These are phyloP conservation scores for Mycena maculata DNA, from an alignment of 768 basidiomycete species.

Conservation along the genomic window DNA sequence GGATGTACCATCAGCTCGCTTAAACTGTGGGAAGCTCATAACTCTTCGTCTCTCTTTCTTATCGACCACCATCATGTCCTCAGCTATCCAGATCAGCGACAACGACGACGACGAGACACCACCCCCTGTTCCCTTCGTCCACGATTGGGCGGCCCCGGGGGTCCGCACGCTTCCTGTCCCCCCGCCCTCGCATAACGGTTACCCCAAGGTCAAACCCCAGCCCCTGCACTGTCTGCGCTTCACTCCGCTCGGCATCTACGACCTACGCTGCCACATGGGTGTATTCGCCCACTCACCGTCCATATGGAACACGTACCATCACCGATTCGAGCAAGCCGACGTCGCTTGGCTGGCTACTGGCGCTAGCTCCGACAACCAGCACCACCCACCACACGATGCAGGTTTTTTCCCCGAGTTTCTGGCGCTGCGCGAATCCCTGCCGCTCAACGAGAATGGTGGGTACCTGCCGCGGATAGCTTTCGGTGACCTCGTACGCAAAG, in stretches of 20 bases:
- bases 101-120: no score
- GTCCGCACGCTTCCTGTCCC: background rate
- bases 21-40: no score
- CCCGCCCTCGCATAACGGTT: background rate
- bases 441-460: background rate
- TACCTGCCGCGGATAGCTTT: background rate
- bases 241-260: background rate
- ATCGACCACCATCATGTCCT: no score
- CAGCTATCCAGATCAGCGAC: no score
- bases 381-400: background rate
- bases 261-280: background rate
- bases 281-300: background rate
- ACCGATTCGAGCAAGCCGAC: background rate
- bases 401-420: background rate
- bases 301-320: background rate
- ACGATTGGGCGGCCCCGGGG: background rate
- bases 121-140: no score
- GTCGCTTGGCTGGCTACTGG: slow-evolving; percentile 1
- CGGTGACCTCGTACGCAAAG: background rate
- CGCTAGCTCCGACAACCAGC: background rate
- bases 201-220: background rate
- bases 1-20: no score
- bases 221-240: background rate
- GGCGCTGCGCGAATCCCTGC: background rate
- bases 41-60: no score